Conservation (phyloP, 139 green algal genomes). For the Ettlia oleoabundans region DNA sequence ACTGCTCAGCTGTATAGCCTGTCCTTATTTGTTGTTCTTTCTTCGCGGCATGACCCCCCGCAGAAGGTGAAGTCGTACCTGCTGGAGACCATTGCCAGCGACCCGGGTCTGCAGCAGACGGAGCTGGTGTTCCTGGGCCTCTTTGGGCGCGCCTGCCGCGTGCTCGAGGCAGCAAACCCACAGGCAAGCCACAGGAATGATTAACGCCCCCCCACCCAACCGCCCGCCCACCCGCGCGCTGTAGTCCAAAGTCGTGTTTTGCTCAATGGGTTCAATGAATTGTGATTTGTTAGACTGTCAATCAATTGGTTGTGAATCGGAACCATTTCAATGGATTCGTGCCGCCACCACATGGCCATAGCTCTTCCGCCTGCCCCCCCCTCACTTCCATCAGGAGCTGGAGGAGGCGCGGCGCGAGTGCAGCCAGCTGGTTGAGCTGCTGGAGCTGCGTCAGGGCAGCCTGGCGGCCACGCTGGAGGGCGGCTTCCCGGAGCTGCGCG, state of each 20-base stretch:
- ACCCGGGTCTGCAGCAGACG: conserved; percentile 86
- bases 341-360: too few relatives aligned
- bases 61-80: conserved; percentile 66
- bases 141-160: conserved; percentile 80
- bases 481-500: conserved; percentile 75
- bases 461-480: conserved; percentile 62
- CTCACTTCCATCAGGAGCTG: too few relatives aligned
- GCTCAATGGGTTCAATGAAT: too few relatives aligned
- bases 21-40: not conserved
- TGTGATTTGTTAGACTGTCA: too few relatives aligned
- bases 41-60: not conserved
- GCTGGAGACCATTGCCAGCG: conserved; percentile 81
- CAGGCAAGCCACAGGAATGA: too few relatives aligned
- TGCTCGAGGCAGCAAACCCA: conserved; percentile 58
- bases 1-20: not conserved
- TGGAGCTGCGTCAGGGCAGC: conserved; percentile 59
- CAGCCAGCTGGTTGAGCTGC: conserved; percentile 69
- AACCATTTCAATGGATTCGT: too few relatives aligned
- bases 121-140: conserved; percentile 87
- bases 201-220: too few relatives aligned
- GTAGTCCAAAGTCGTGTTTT: too few relatives aligned
- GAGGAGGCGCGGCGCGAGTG: conserved; percentile 58
- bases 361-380: too few relatives aligned
- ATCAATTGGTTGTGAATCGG: too few relatives aligned
- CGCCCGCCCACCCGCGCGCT: too few relatives aligned